Evolutionary conservation across 371 early-diverging fungal species (phyloP), one percentile per base, ranked within the genome.

Genomic region (Mucor sp.): DNA sequence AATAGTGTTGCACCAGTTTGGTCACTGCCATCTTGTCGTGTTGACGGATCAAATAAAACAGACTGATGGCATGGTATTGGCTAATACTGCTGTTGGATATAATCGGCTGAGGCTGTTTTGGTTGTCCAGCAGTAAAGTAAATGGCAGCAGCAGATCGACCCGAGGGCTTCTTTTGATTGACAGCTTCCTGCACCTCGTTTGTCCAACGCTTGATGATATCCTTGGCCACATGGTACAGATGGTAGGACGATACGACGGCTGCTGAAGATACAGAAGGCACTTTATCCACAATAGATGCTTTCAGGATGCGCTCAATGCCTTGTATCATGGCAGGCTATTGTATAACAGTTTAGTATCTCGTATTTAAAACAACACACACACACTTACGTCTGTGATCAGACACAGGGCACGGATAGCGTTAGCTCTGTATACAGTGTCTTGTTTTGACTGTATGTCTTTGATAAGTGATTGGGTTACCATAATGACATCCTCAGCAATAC

Each of bases 11-110:
- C 15, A 97, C 95, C 48, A 97, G 68, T 82, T 99, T 99, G 72
- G 93, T 89, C 48, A 97, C 92, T 14, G 98, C 97, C 97, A 99
- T 97, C 48, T 95, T 88, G 83, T 99, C 99, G 71, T 97, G 95
- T 78, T 96, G 96, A 15, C 95, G 88, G 61, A 99, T 94, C 64
- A 90, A 88, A 71, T 97, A 98, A 78, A 98, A 74, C n/a, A 98
- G 84, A 6, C 98, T 98, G 28, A 98, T 78, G 33, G 99, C 99
- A 74, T 99, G 99, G 81, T 98, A 99, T 83, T 98, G 98, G 30
- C 90, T 89, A 65, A 94, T 94, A 66, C 87, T 92, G 60, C 91
- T 88, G 39, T 82, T 88, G 19, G 87, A 85, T 39, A 80, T 76
- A 19, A 85, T 81, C 1, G 72, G 68, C 57, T 80, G 85, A 41